Percentiles rank a stretch among this genome's conserved stretches.
Evolutionary conservation across 2,329 filamentous ascomycete genomes (phyloP).

Genomic region (Penicillium crustosum): DNA sequence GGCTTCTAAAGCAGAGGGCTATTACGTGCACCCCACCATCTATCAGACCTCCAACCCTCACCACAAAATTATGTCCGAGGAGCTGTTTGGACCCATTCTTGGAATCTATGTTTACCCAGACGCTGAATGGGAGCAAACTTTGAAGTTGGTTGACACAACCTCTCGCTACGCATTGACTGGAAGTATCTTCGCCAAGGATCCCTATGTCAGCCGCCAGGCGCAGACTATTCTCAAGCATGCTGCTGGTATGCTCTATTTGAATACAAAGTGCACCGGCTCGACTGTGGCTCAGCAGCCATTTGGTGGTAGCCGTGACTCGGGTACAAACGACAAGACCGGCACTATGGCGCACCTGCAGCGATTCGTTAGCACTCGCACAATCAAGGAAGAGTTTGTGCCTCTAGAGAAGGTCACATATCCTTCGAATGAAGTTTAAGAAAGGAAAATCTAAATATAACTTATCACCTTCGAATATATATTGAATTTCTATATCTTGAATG

Average conservation of each 20-base stretch:
- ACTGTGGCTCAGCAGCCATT: slow-evolving; percentile 38
- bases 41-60: slow-evolving; percentile 67
- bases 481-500: no score
- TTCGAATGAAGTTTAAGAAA: no score
- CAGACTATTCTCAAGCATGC: slow-evolving; percentile 54
- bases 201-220: slow-evolving; percentile 50
- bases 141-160: slow-evolving; percentile 17
- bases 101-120: slow-evolving; percentile 75
- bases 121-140: slow-evolving; percentile 28
- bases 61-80: slow-evolving; percentile 67
- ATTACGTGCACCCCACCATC: slow-evolving; percentile 77
- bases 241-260: slow-evolving; percentile 60
- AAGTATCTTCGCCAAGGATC: slow-evolving; percentile 40
- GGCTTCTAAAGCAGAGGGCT: slow-evolving; percentile 72
- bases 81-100: slow-evolving; percentile 73
- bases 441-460: no score
- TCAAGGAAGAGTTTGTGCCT: no score
- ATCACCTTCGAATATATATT: no score
- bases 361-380: no score
- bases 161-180: slow-evolving; percentile 23
- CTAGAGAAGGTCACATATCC: no score
- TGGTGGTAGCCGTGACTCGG: no score
- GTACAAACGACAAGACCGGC: no score
- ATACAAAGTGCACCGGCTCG: slow-evolving; percentile 59
- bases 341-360: no score